Conservation (phyloP, 106 monocot species). For the Dioscorea zingiberensis region DNA sequence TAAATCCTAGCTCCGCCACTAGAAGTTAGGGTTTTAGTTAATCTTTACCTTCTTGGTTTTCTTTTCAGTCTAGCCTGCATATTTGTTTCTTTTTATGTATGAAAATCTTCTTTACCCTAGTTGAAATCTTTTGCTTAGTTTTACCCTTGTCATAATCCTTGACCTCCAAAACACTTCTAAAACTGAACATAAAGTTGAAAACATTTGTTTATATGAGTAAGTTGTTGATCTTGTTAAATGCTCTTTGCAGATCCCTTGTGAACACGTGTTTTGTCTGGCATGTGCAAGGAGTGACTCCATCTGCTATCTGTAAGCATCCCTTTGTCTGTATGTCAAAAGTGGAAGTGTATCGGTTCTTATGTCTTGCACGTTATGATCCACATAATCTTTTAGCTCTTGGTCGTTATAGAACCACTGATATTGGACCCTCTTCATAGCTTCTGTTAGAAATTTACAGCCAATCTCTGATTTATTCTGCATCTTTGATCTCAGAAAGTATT, state of each 20-base stretch:
- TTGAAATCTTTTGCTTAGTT: not conserved
- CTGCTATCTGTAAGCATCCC: slow-evolving; percentile 64
- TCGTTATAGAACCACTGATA: not conserved
- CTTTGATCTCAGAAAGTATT: no score
- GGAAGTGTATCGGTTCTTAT: not conserved
- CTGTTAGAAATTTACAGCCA: not conserved
- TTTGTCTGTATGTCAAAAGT: not conserved
- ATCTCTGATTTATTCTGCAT: not conserved
- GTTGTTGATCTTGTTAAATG: not conserved
- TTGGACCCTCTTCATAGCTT: slow-evolving; percentile 6
- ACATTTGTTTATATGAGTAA: not conserved
- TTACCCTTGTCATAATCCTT: not conserved
- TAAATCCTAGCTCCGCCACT: no score
- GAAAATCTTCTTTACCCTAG: not conserved
- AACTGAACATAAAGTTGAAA: no score
- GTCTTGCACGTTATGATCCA: not conserved
- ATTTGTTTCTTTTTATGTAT: no score
- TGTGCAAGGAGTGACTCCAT: slow-evolving; percentile 65
- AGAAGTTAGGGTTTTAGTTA: no score
- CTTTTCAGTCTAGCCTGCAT: no score
- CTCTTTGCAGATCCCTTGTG: slow-evolving; percentile 56
- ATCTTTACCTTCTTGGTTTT: no score
- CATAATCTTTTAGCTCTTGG: not conserved
- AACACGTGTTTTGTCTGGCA: slow-evolving; percentile 71
- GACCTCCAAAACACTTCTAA: no score